Conservation (phyloP, 2,329 filamentous ascomycete genomes). For the Rachicladosporium sp. region DNA sequence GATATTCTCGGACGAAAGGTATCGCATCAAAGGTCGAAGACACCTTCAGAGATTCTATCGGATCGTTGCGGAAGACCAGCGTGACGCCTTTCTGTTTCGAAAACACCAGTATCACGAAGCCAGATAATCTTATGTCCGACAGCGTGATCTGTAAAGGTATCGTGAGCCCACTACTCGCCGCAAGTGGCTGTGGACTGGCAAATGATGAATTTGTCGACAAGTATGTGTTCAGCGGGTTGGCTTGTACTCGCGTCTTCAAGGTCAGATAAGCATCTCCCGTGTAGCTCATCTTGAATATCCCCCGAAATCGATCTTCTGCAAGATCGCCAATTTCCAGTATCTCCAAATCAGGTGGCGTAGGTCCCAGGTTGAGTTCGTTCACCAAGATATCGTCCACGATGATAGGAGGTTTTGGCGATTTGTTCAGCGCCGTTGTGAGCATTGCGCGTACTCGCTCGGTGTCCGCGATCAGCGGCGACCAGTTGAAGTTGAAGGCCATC, state of each 20-base stretch:
- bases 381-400: slow-evolving; percentile 99
- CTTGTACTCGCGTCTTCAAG: slow-evolving; percentile 89
- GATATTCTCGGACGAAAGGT: slow-evolving; percentile 91
- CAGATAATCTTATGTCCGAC: slow-evolving; percentile 88
- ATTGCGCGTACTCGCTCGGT: slow-evolving; percentile 85
- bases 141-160: slow-evolving; percentile 96
- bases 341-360: slow-evolving; percentile 85
- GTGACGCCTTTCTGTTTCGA: slow-evolving; percentile 95
- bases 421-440: slow-evolving; percentile 89
- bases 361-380: slow-evolving; percentile 92
- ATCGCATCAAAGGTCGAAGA: slow-evolving; percentile 99
- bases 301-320: slow-evolving; percentile 90
- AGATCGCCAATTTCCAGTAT: slow-evolving; percentile 96
- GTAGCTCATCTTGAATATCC: slow-evolving; percentile 99
- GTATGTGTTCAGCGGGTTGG: slow-evolving; percentile 93
- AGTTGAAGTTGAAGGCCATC: slow-evolving; percentile 99
- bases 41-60: slow-evolving; percentile 92
- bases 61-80: slow-evolving; percentile 94
- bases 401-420: slow-evolving; percentile 93
- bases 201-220: slow-evolving; percentile 83
- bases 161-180: slow-evolving; percentile 80
- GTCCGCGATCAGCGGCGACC: slow-evolving; percentile 95
- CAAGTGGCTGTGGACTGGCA: slow-evolving; percentile 82
- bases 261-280: slow-evolving; percentile 91
- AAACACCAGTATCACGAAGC: slow-evolving; percentile 95